Base-by-base conservation (phyloP, 805 yeast species). In the Suhomyces kilbournensis region DNA sequence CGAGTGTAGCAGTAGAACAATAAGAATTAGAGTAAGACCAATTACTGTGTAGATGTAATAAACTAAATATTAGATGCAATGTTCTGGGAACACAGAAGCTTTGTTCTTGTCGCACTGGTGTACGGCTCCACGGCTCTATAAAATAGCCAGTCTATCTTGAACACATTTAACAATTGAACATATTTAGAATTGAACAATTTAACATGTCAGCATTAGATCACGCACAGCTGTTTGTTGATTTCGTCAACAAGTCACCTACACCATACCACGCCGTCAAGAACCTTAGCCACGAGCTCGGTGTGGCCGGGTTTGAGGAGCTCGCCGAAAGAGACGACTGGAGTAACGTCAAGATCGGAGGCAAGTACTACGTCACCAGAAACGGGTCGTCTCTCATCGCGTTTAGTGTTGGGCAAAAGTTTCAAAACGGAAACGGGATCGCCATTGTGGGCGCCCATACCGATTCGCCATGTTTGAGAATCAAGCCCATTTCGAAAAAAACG, bases 401-500 rank as follows among this genome's bases (percentile, higher is more conserved):
- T 70, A 81, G 85, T 2, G 85, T 90, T 17, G 97, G 97, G 35
- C 78, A 78, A 1, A 64, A 82, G 46, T 89, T 88, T 83, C 62
- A 67, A 49, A 84, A 88, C 3, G 97, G 96, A 9, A 84, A 86
- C 56, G 93, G 96, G 8, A 77, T 91, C 55, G 83, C 97, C 4
- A 85, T 94, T 49, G 87, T 92, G 34, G 99, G 98, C 15, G 97
- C 97, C 1, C 99, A 93, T 69, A 92, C 97, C 0, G 99, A 93
- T 68, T 88, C 96, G 4, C 98, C 98, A 9, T 84, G 90, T 30
- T 76, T 93, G 58, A 80, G 96, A 65, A 82, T 93, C 59, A 94
- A 93, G 71, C 99, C 99, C 10, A 76, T 87, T 28, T 88, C 96
- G 22, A 83, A 85, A 63, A 82, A 81, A 59, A 68, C 73, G 9